phyloP scores from a whole-genome alignment of 108 stramenopile species.

The Fistulifera pelliculosa region DNA sequence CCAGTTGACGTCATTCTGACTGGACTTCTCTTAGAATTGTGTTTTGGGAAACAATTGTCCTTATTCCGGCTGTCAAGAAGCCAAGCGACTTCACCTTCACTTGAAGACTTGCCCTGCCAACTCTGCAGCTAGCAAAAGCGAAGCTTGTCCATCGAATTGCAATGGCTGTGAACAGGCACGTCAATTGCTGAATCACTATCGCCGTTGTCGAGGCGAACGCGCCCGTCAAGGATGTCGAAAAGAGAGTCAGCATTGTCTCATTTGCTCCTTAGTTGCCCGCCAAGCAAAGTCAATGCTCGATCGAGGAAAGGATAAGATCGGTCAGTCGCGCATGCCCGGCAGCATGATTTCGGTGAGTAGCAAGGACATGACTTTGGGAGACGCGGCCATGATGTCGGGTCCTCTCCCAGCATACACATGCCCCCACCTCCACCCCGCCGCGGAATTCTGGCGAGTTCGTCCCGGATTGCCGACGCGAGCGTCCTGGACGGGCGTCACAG shows the following conservation, averaged over 20 bases:
- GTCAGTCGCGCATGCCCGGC: background rate
- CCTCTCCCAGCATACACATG: background rate
- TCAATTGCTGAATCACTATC: slow-evolving; percentile 72
- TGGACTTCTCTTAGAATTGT: slow-evolving; percentile 40
- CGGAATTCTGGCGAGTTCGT: background rate
- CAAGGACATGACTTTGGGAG: background rate
- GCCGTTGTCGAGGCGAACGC: slow-evolving; percentile 55
- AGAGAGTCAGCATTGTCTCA: slow-evolving; percentile 36
- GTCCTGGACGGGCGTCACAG: too few relatives aligned
- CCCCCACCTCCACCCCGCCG: slow-evolving; percentile 1
- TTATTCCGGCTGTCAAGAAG: slow-evolving; percentile 61
- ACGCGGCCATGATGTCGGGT: background rate
- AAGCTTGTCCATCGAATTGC: slow-evolving; percentile 43
- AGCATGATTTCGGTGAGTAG: background rate
- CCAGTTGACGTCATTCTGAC: background rate
- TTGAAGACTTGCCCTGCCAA: slow-evolving; percentile 42
- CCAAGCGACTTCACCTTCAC: slow-evolving; percentile 61
- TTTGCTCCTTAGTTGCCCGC: slow-evolving; percentile 49
- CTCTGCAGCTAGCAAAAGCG: slow-evolving; percentile 11
- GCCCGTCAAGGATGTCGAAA: slow-evolving; percentile 32
- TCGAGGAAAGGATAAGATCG: background rate
- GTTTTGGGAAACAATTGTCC: slow-evolving; percentile 38
- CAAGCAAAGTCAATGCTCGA: slow-evolving; percentile 28
- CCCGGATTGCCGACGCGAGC: background rate
- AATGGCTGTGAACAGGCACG: slow-evolving; percentile 73